A percentile compares a stretch with the other conserved stretches of the same genome.
Evolutionary conservation across 2,329 filamentous ascomycete genomes (phyloP).

Genomic region (Penicillium fuscoglaucum): DNA sequence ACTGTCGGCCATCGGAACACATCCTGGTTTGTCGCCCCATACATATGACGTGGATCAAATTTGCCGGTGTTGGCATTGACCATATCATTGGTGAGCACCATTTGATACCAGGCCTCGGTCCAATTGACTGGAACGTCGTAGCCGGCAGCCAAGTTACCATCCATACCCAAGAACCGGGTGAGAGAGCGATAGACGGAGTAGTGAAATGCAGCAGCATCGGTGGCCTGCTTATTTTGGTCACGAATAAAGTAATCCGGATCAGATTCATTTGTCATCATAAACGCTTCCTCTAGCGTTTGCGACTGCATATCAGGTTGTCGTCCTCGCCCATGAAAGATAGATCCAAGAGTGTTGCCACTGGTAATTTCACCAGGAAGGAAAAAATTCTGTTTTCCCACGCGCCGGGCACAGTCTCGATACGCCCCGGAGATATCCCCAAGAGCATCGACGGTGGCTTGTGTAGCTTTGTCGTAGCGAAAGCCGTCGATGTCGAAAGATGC

Average conservation of each 20-base stretch:
- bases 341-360: slow-evolving; percentile 60
- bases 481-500: slow-evolving; percentile 65
- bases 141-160: slow-evolving; percentile 56
- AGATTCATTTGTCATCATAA: slow-evolving; percentile 49
- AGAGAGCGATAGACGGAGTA: slow-evolving; percentile 65
- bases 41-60: slow-evolving; percentile 66
- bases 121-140: slow-evolving; percentile 58
- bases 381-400: slow-evolving; percentile 63
- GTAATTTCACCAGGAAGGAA: slow-evolving; percentile 65
- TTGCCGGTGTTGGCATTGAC: slow-evolving; percentile 60
- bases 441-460: slow-evolving; percentile 63
- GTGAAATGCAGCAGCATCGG: slow-evolving; percentile 63
- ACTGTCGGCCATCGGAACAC: slow-evolving; percentile 65
- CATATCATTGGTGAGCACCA: slow-evolving; percentile 60
- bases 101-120: slow-evolving; percentile 57
- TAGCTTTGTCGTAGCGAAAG: slow-evolving; percentile 67
- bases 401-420: slow-evolving; percentile 58
- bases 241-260: slow-evolving; percentile 54
- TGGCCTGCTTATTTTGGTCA: slow-evolving; percentile 52
- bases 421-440: slow-evolving; percentile 59
- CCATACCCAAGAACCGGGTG: slow-evolving; percentile 61
- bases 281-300: slow-evolving; percentile 49
- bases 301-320: slow-evolving; percentile 57
- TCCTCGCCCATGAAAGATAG: slow-evolving; percentile 63
- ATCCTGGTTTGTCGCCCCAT: slow-evolving; percentile 65